Conservation (phyloP, 768 basidiomycete species). For the Russula earlei region DNA sequence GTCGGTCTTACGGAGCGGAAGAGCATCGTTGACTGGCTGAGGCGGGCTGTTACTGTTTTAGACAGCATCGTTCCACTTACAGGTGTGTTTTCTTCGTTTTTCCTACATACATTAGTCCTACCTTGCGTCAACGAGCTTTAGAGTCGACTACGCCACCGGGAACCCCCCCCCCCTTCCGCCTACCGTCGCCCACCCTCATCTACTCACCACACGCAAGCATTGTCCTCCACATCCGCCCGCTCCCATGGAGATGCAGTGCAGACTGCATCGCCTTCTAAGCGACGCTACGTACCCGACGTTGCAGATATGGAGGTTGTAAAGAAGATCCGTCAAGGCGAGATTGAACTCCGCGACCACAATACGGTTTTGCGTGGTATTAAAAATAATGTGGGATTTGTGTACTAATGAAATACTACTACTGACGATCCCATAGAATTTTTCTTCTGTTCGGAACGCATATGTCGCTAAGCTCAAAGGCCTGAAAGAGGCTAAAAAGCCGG, state of each 20-base stretch:
- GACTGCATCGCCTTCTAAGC: constrained; percentile 41
- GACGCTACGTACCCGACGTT: constrained; percentile 68
- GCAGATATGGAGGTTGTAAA: constrained; percentile 82
- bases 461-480: constrained; percentile 72
- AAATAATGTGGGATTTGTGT: constrained; percentile 56
- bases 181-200: constrained; percentile 14
- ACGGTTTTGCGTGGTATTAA: constrained; percentile 78
- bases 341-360: constrained; percentile 76
- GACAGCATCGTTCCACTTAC: constrained; percentile 41
- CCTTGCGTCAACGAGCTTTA: neutral
- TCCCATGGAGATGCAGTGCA: constrained; percentile 17
- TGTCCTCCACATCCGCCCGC: constrained; percentile 15
- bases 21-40: constrained; percentile 77
- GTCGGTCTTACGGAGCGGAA: constrained; percentile 86
- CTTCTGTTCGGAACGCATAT: constrained; percentile 53
- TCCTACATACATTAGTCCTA: neutral
- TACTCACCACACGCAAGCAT: constrained; percentile 18
- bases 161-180: constrained; percentile 30
- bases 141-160: constrained; percentile 58
- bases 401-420: neutral
- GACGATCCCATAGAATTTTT: constrained; percentile 58
- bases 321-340: constrained; percentile 63
- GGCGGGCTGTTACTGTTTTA: constrained; percentile 43
- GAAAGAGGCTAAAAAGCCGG: constrained; percentile 54
- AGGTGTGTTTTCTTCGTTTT: constrained; percentile 32